Conservation (phyloP, 192 early-diverging fungal species). For the Podila minutissima region DNA sequence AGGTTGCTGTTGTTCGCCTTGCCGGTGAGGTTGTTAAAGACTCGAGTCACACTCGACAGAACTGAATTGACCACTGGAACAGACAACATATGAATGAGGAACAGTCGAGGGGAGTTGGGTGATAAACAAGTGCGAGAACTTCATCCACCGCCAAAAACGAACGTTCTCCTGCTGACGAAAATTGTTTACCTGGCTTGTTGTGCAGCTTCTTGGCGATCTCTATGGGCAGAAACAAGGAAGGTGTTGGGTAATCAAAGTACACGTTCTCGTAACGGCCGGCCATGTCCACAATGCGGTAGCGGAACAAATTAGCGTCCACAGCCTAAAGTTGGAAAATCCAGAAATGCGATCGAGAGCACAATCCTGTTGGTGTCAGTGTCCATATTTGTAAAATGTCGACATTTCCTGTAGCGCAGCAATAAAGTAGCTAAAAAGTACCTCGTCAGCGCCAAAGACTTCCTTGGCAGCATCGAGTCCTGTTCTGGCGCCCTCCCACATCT, state of each 20-base stretch:
- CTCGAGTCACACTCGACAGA: not conserved
- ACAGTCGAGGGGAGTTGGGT: not conserved
- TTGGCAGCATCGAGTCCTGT: constrained; percentile 83
- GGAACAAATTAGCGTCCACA: constrained; percentile 43
- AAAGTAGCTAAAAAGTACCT: constrained; percentile 55
- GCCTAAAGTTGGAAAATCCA: constrained; percentile 10
- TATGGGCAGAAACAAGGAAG: constrained; percentile 46
- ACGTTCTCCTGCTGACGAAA: not conserved
- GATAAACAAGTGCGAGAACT: not conserved
- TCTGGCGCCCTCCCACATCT: constrained; percentile 94
- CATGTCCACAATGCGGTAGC: constrained; percentile 45
- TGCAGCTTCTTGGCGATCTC: constrained; percentile 48
- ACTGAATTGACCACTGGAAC: constrained; percentile 1
- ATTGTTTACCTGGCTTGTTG: constrained; percentile 34
- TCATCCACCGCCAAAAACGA: not conserved
- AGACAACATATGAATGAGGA: not conserved
- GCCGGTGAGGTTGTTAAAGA: not conserved
- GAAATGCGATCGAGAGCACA: not conserved
- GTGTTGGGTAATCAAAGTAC: constrained; percentile 34
- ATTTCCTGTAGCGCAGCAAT: not conserved
- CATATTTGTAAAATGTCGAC: too few species aligned
- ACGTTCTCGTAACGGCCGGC: constrained; percentile 37
- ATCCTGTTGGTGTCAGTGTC: too few species aligned
- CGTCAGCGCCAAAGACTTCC: constrained; percentile 85
- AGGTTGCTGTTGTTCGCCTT: not conserved